Evolutionary conservation across 2,329 filamentous ascomycete genomes (phyloP).

Genomic region (Bimuria novae-zelandiae): DNA sequence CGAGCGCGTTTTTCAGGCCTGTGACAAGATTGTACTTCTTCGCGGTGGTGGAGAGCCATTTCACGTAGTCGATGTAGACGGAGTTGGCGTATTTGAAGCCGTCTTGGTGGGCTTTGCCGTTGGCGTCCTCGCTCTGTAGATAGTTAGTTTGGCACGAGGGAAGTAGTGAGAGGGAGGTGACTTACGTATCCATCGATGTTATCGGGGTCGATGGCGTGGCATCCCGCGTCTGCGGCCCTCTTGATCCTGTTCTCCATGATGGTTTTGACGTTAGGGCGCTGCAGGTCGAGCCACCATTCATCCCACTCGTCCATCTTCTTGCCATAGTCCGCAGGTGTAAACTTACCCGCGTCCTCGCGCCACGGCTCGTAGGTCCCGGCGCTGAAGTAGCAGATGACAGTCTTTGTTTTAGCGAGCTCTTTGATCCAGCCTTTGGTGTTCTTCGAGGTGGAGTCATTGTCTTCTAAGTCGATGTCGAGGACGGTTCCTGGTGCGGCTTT

Average conservation of each 20-base stretch:
- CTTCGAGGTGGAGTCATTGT: not conserved
- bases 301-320: constrained; percentile 65
- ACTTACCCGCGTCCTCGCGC: constrained; percentile 55
- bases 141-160: not conserved
- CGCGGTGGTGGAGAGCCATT: constrained; percentile 62
- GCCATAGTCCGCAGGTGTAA: constrained; percentile 47
- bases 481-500: not conserved
- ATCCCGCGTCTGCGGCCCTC: constrained; percentile 63
- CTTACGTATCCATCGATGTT: constrained; percentile 68
- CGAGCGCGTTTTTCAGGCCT: constrained; percentile 69
- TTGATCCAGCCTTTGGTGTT: not conserved
- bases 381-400: constrained; percentile 67
- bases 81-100: constrained; percentile 61
- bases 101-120: constrained; percentile 53
- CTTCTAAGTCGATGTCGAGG: not conserved
- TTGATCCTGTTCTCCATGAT: constrained; percentile 67
- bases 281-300: constrained; percentile 69
- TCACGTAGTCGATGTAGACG: constrained; percentile 63
- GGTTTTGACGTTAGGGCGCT: constrained; percentile 59
- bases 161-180: constrained; percentile 10
- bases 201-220: constrained; percentile 70
- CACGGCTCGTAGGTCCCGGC: constrained; percentile 69
- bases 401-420: constrained; percentile 1
- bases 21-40: constrained; percentile 56
- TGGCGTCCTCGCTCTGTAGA: constrained; percentile 3